These are phyloP conservation scores for Aspergillus sclerotiicarbonarius DNA, from an alignment of 495 filamentous ascomycete species.

Conservation along the genomic window DNA sequence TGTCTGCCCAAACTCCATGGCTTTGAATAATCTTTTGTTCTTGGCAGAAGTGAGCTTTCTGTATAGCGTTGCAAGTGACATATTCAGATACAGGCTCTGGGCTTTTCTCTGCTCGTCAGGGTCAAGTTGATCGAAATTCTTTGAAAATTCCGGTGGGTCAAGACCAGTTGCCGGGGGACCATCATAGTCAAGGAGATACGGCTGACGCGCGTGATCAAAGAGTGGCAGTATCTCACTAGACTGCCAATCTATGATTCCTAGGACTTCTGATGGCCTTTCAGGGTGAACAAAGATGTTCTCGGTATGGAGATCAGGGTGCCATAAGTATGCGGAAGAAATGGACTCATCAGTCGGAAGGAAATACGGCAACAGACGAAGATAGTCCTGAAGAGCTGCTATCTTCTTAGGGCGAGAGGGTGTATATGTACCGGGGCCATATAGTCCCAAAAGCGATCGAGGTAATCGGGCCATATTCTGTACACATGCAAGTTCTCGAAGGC, in stretches of 20 bases:
- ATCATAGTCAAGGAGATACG: no score
- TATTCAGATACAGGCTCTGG: conserved; percentile 23
- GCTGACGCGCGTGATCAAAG: conserved; percentile 18
- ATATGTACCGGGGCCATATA: conserved; percentile 32
- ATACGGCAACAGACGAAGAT: conserved; percentile 25
- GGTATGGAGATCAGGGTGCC: conserved; percentile 38
- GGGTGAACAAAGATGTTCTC: conserved; percentile 39
- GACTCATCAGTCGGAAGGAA: conserved; percentile 26
- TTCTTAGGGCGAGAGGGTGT: conserved; percentile 25
- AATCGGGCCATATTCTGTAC: conserved; percentile 22
- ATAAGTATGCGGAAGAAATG: conserved; percentile 25
- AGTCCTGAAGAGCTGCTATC: conserved; percentile 24
- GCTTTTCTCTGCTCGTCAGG: conserved; percentile 18
- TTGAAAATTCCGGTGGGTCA: no score
- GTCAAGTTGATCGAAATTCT: conserved; percentile 23
- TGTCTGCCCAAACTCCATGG: conserved; percentile 24
- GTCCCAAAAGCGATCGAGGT: conserved; percentile 24
- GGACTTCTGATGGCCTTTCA: conserved; percentile 25
- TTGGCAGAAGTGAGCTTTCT: conserved; percentile 11
- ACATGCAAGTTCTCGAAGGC: conserved; percentile 28
- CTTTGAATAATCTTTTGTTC: conserved; percentile 20
- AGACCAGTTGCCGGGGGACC: no score
- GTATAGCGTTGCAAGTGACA: conserved; percentile 22
- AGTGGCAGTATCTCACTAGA: conserved; percentile 28
- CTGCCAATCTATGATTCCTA: conserved; percentile 38